Conservation (phyloP, 2,329 filamentous ascomycete genomes). For the Apiospora sp. region DNA sequence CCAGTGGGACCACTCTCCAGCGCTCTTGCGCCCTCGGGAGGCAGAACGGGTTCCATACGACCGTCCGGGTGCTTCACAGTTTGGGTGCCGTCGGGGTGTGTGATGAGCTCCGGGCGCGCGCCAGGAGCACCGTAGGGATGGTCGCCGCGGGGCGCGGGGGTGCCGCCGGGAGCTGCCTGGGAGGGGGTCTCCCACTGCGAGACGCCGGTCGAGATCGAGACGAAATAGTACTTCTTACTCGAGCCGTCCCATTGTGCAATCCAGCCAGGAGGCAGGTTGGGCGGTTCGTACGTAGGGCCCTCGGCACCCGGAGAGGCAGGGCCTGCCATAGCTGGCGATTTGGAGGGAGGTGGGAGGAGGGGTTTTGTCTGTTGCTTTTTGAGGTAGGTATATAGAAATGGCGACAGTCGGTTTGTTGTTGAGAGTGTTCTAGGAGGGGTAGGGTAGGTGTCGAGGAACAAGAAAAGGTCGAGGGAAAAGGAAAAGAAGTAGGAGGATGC, state of each 20-base stretch:
- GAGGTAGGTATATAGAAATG: conserved; percentile 3
- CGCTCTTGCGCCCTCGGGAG: conserved; percentile 57
- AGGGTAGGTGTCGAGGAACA: neutral
- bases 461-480: neutral
- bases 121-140: conserved; percentile 68
- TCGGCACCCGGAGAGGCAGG: conserved; percentile 65
- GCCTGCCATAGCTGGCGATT: conserved; percentile 42
- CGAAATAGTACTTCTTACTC: conserved; percentile 74
- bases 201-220: conserved; percentile 74
- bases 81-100: conserved; percentile 68
- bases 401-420: neutral
- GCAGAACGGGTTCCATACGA: conserved; percentile 66
- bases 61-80: conserved; percentile 68
- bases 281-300: conserved; percentile 65
- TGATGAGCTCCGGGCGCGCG: conserved; percentile 60
- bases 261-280: conserved; percentile 70
- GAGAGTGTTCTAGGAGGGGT: neutral
- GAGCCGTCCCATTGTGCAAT: conserved; percentile 74
- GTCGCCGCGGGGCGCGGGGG: conserved; percentile 61
- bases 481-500: neutral
- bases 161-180: conserved; percentile 67
- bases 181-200: conserved; percentile 80
- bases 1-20: conserved; percentile 57
- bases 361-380: conserved; percentile 3
- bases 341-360: neutral